Base-by-base conservation (phyloP, 768 basidiomycete genomes). In the Trametes punicea region DNA sequence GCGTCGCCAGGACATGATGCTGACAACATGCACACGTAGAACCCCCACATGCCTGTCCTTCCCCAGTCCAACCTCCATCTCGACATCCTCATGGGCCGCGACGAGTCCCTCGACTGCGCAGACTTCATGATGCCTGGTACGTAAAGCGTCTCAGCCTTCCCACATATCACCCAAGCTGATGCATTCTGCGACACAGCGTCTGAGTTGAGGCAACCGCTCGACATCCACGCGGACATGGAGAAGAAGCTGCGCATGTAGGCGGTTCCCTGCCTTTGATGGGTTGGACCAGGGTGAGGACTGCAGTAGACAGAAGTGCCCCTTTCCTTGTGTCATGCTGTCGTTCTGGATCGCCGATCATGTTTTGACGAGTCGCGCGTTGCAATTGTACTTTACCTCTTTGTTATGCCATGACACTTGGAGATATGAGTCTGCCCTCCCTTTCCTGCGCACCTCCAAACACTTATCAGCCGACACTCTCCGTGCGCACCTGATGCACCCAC, bases 71-170 rank as follows among this genome's bases (percentile, higher is more conserved):
- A 98, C 73, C 67, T 98, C 34, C 87, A 91, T 61, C 82, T 95
- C 25, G 96, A 99, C 69, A 90, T 98, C 63, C 72, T 99, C 55
- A 90, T 90, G 84, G 96, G 96, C 42, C 84, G 87, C 34, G 96
- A 99, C 66, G 92, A 97, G 70, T 77, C 73, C 21, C 77, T 99
- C 51, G 87, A 88, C 25, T 79, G 85, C 4, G 73, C 74, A 2
- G 96, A 98, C 67, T 78, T 96, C 62, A 90, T 98, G 76, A 76
- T 80, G 34, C 58, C 67, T 33, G 85, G 93, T 85, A 63, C 41
- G 82, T 40, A 46, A 6, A 7, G 23, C 23, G 26, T 16, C 23
- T 23, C 20, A 18, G 2, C 16, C 33, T n/a, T 1, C 45, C 9
- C 40, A 2, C 3, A 9, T 18, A 5, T 41, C 38, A 41, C 3